Conservation (phyloP, 805 yeast genomes). For the Zygosaccharomyces siamensis region DNA sequence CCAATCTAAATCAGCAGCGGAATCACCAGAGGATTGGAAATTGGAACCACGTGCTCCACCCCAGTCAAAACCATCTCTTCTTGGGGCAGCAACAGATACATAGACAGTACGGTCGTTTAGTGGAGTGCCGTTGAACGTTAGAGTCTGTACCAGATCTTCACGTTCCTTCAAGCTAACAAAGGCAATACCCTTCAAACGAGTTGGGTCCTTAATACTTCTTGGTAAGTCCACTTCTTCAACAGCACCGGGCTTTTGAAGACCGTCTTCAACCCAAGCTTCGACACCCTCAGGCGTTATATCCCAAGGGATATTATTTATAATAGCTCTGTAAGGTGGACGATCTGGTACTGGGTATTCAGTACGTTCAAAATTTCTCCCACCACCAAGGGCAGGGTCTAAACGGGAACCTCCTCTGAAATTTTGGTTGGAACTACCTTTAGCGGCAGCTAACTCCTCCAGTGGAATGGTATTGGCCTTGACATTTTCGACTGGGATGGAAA, state of each 20-base stretch:
- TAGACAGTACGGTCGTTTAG: slow-evolving; percentile 68
- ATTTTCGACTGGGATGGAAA: slow-evolving; percentile 46
- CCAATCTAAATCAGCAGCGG: slow-evolving; percentile 47
- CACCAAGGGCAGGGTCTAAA: slow-evolving; percentile 39
- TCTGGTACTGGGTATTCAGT: slow-evolving; percentile 84
- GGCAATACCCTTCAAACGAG: slow-evolving; percentile 80
- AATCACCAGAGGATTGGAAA: slow-evolving; percentile 23
- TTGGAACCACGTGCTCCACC: slow-evolving; percentile 38
- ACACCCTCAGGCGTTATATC: slow-evolving; percentile 65
- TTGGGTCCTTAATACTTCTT: slow-evolving; percentile 53
- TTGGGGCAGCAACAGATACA: slow-evolving; percentile 76
- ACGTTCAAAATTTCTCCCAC: slow-evolving; percentile 42
- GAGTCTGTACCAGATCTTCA: slow-evolving; percentile 69
- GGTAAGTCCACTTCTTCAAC: slow-evolving; percentile 69
- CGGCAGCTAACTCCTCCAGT: slow-evolving; percentile 28
- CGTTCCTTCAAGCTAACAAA: slow-evolving; percentile 77
- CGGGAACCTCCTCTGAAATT: slow-evolving; percentile 30
- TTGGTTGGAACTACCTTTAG: slow-evolving; percentile 20
- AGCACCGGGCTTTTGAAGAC: slow-evolving; percentile 46
- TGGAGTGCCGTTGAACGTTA: slow-evolving; percentile 63
- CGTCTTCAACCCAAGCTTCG: slow-evolving; percentile 55
- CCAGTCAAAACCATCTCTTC: slow-evolving; percentile 45
- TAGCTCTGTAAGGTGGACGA: slow-evolving; percentile 87
- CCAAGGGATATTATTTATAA: slow-evolving; percentile 81
- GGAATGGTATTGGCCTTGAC: slow-evolving; percentile 29